Evolutionary conservation across 129 eudicot species (phyloP).

Genomic region (Centella asiatica): DNA sequence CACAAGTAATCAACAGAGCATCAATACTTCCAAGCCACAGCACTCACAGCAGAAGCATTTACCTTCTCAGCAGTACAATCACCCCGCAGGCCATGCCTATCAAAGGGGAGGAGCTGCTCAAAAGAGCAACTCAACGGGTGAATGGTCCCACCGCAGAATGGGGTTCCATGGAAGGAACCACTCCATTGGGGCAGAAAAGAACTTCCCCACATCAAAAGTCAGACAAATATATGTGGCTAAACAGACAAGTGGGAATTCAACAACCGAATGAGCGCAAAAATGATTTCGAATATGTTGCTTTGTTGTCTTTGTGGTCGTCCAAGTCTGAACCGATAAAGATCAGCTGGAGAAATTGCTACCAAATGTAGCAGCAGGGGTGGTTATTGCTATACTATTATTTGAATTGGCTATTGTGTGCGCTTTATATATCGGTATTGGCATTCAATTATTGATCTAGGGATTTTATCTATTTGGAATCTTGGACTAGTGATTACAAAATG

Average conservation of each 20-base stretch:
- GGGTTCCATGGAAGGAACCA: conserved; percentile 78
- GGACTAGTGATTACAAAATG: too few relatives aligned
- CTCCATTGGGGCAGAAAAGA: conserved; percentile 44
- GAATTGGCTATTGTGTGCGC: too few relatives aligned
- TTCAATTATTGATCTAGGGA: too few relatives aligned
- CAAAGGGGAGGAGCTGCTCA: conserved; percentile 66
- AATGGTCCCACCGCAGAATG: conserved; percentile 66
- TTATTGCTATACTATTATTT: too few relatives aligned
- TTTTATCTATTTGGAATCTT: too few relatives aligned
- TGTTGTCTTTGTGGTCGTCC: neutral
- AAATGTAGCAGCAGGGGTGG: too few relatives aligned
- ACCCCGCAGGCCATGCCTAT: conserved; percentile 39
- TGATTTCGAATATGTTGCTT: neutral
- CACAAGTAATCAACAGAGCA: conserved; percentile 12
- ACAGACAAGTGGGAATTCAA: conserved; percentile 53
- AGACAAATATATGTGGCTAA: conserved; percentile 91
- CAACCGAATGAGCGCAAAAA: conserved; percentile 18
- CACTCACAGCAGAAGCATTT: conserved; percentile 42
- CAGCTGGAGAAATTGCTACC: neutral
- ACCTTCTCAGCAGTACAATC: conserved; percentile 37
- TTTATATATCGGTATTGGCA: too few relatives aligned
- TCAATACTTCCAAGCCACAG: conserved; percentile 32
- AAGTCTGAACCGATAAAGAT: neutral
- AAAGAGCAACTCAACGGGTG: conserved; percentile 44
- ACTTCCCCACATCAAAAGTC: conserved; percentile 44